A percentile compares a stretch with the other conserved stretches of the same genome.
Evolutionary conservation across 306 rosid genomes (phyloP).

Genomic region (Lablab purpureus): DNA sequence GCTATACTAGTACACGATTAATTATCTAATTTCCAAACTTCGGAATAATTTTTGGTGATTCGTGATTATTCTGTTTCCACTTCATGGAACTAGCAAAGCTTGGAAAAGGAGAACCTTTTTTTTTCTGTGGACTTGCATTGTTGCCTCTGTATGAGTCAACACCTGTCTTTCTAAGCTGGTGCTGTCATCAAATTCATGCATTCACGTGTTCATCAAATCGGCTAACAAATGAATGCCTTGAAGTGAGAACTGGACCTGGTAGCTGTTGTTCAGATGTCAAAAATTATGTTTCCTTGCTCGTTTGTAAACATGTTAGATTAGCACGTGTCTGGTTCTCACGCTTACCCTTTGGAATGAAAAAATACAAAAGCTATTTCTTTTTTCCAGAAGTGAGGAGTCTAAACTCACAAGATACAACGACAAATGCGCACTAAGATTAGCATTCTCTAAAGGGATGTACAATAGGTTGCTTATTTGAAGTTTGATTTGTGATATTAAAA

Average conservation of each 20-base stretch:
- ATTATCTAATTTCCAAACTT: background rate
- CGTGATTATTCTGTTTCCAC: background rate
- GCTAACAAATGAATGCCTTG: background rate
- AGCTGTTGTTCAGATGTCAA: background rate
- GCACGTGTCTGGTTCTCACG: background rate
- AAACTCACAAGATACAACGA: too few relatives aligned
- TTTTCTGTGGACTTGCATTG: background rate
- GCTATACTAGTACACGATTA: background rate
- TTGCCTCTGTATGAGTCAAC: background rate
- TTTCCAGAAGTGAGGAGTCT: too few relatives aligned
- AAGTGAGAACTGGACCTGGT: background rate
- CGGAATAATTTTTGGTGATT: background rate
- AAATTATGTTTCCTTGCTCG: background rate
- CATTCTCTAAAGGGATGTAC: too few relatives aligned
- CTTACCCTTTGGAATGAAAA: too few relatives aligned
- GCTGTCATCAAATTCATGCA: background rate
- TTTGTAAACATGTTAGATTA: background rate
- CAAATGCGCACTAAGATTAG: too few relatives aligned
- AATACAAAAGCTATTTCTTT: too few relatives aligned
- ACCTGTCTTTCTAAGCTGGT: background rate
- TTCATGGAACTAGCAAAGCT: background rate
- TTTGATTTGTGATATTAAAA: too few relatives aligned
- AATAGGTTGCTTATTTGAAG: background rate
- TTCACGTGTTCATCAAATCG: background rate
- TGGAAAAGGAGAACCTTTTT: background rate